Percentiles rank a stretch among this genome's conserved stretches.
phyloP scores from a whole-genome alignment of 768 basidiomycete genomes.

The Leccinum disarticulatum region DNA sequence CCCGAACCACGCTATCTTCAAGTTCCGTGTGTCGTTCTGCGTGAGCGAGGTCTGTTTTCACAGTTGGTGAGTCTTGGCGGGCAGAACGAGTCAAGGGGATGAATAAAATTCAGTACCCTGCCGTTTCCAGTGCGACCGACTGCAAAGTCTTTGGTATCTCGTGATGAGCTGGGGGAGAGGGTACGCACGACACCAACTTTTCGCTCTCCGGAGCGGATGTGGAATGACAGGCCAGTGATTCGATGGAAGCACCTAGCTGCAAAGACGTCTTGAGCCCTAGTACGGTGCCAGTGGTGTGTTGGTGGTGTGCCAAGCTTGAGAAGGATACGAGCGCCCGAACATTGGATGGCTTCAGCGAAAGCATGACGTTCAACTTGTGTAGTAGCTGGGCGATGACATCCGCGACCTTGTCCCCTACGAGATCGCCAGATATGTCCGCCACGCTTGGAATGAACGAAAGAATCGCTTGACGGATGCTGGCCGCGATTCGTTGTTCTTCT shows the following conservation, averaged over 20 bases:
- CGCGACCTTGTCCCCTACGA: constrained; percentile 71
- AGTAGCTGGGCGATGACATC: constrained; percentile 69
- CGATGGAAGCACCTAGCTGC: constrained; percentile 66
- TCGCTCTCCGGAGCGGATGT: constrained; percentile 8
- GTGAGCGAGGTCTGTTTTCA: constrained; percentile 45
- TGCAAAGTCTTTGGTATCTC: background rate
- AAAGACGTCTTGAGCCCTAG: constrained; percentile 63
- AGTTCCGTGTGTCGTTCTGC: constrained; percentile 68
- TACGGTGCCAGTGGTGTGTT: constrained; percentile 47
- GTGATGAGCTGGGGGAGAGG: background rate
- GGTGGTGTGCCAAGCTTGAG: constrained; percentile 82
- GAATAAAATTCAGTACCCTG: background rate
- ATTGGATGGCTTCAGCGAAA: constrained; percentile 68
- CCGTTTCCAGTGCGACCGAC: constrained; percentile 12
- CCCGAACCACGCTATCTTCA: constrained; percentile 79
- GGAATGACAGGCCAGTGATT: constrained; percentile 47
- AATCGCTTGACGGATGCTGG: constrained; percentile 82
- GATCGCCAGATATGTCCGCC: constrained; percentile 67
- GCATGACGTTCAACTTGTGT: constrained; percentile 80
- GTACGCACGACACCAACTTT: constrained; percentile 6
- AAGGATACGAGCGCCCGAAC: constrained; percentile 83
- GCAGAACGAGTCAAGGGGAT: background rate
- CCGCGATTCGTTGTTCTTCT: constrained; percentile 65
- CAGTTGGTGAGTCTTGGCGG: background rate
- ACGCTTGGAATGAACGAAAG: constrained; percentile 47